Conservation (phyloP, 495 filamentous ascomycete species). For the Letharia columbiana region DNA sequence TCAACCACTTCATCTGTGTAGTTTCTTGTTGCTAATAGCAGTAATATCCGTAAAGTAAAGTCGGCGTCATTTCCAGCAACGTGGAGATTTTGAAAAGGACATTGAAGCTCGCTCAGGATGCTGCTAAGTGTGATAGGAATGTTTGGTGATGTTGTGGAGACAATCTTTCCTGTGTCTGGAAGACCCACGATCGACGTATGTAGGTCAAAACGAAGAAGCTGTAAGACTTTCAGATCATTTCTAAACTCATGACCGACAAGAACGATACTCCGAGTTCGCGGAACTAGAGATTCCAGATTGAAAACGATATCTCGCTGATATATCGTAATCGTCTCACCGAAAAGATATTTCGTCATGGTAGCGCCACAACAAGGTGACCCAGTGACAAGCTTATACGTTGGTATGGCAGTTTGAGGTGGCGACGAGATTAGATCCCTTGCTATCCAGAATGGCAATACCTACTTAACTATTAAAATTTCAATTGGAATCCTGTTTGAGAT, state of each 20-base stretch:
- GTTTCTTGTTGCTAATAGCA: background rate
- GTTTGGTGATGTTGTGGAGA: background rate
- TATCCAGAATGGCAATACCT: background rate
- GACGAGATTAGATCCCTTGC: background rate
- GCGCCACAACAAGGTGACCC: background rate
- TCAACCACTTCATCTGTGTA: constrained; percentile 3
- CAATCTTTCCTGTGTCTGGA: background rate
- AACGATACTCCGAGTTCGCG: background rate
- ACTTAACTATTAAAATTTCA: background rate
- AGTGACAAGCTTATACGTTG: background rate
- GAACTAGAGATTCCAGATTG: background rate
- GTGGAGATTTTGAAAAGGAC: constrained; percentile 1
- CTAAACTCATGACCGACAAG: background rate
- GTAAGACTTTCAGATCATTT: background rate
- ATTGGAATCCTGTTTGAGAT: background rate
- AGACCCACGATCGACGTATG: constrained; percentile 2
- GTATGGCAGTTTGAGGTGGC: background rate
- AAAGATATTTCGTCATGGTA: background rate
- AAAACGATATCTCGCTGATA: background rate
- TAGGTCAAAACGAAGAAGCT: background rate
- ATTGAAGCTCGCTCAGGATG: background rate
- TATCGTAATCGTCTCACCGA: constrained; percentile 1
- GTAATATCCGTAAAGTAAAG: background rate
- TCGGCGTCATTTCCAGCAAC: background rate
- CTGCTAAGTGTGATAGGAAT: background rate